These are phyloP conservation scores for Colletotrichum sp. DNA, from an alignment of 2,329 filamentous ascomycete species.

Conservation along the genomic window DNA sequence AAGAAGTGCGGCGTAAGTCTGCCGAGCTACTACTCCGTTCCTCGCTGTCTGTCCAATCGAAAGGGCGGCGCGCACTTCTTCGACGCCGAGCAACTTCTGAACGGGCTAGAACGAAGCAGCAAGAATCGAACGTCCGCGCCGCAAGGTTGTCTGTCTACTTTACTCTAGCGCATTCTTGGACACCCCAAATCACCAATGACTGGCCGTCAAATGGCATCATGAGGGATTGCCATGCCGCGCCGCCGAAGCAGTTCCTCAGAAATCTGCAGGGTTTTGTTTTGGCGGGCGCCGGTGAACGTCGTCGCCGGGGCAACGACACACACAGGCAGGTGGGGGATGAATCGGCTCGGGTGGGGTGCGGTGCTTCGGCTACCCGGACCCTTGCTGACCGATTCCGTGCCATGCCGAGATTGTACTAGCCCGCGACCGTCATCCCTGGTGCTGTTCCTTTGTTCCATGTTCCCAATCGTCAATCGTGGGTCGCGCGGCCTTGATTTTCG, in stretches of 20 bases:
- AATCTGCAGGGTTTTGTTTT: constrained; percentile 1
- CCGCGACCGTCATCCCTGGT: background rate
- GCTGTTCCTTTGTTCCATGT: background rate
- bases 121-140: constrained; percentile 1
- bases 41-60: background rate
- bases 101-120: background rate
- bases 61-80: background rate
- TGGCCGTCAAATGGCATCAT: background rate
- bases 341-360: background rate
- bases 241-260: background rate
- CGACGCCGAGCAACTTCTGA: background rate
- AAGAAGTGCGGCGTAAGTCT: background rate
- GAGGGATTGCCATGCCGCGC: background rate
- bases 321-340: background rate
- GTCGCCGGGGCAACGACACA: constrained; percentile 1
- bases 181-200: background rate
- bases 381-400: background rate
- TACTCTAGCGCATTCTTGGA: background rate
- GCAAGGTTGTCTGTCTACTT: background rate
- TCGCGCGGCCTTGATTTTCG: background rate
- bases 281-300: background rate
- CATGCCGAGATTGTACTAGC: background rate
- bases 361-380: background rate
- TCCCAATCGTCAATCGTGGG: background rate
- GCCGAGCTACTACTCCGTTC: background rate